These are phyloP conservation scores for Rutstroemia sp. DNA, from an alignment of 2,329 filamentous ascomycete species.

Conservation along the genomic window DNA sequence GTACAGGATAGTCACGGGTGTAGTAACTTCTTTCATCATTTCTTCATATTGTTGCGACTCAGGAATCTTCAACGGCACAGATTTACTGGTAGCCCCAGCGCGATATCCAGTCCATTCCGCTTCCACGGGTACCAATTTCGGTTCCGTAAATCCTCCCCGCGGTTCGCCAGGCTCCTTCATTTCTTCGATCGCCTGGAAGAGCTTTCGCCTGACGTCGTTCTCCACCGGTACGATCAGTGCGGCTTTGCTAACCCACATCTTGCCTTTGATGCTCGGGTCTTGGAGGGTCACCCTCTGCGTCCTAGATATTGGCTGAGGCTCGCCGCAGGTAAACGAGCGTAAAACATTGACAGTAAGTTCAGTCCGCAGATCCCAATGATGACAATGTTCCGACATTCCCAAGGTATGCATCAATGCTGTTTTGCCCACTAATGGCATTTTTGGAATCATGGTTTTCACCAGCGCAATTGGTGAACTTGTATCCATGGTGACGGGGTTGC, in stretches of 20 bases:
- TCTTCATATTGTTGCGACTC: not conserved
- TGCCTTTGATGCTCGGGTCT: slow-evolving; percentile 65
- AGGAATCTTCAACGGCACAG: slow-evolving; percentile 45
- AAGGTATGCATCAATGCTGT: slow-evolving; percentile 58
- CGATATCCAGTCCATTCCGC: slow-evolving; percentile 74
- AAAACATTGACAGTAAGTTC: slow-evolving; percentile 66
- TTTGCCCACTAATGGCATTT: slow-evolving; percentile 53
- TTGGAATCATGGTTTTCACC: slow-evolving; percentile 35
- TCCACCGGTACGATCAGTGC: slow-evolving; percentile 51
- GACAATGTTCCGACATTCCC: slow-evolving; percentile 58
- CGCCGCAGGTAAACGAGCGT: slow-evolving; percentile 48
- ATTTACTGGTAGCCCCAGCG: slow-evolving; percentile 41
- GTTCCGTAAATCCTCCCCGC: slow-evolving; percentile 33
- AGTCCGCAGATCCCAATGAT: slow-evolving; percentile 72
- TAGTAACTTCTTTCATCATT: not conserved
- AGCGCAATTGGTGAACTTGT: slow-evolving; percentile 28
- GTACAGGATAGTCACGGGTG: not conserved
- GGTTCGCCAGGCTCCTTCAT: slow-evolving; percentile 33
- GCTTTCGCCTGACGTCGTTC: slow-evolving; percentile 46
- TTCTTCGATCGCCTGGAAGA: slow-evolving; percentile 50
- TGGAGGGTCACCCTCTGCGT: slow-evolving; percentile 54
- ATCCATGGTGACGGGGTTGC: slow-evolving; percentile 14
- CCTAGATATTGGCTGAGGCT: slow-evolving; percentile 41
- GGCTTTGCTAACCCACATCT: slow-evolving; percentile 73
- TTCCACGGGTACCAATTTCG: slow-evolving; percentile 50